Evolutionary conservation across 2,329 filamentous ascomycete species (phyloP).

Genomic region (Apiospora marii): DNA sequence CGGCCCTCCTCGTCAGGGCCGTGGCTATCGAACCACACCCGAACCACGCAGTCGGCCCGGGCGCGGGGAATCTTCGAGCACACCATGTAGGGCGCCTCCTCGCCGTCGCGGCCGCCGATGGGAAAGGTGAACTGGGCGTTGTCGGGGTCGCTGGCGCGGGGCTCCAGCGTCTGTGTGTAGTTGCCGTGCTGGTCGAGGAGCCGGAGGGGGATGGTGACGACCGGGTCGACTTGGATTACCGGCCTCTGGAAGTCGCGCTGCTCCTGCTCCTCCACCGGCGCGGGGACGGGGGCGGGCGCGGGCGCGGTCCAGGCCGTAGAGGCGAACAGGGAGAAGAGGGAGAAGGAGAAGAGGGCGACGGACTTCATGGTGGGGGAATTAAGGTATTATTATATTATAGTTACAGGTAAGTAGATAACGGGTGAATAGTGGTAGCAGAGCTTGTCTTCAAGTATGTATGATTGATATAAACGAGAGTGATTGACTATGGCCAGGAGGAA

Average conservation of each 20-base stretch:
- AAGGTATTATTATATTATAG: background rate
- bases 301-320: background rate
- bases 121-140: background rate
- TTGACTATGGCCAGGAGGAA: background rate
- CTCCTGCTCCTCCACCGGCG: background rate
- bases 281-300: background rate
- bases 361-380: background rate
- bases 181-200: constrained; percentile 6
- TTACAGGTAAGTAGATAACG: background rate
- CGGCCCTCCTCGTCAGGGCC: background rate
- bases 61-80: background rate
- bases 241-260: background rate
- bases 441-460: background rate
- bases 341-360: background rate
- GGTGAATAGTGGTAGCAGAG: background rate
- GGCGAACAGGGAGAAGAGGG: constrained; percentile 1
- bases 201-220: background rate
- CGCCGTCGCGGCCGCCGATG: too few species aligned
- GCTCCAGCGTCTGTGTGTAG: background rate
- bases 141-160: background rate
- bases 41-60: background rate
- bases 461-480: constrained; percentile 10
- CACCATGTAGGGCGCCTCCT: background rate
- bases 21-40: background rate
- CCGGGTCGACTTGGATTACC: background rate